phyloP scores from a whole-genome alignment of 148 eudicot genomes.

The Chenopodium suecicum region DNA sequence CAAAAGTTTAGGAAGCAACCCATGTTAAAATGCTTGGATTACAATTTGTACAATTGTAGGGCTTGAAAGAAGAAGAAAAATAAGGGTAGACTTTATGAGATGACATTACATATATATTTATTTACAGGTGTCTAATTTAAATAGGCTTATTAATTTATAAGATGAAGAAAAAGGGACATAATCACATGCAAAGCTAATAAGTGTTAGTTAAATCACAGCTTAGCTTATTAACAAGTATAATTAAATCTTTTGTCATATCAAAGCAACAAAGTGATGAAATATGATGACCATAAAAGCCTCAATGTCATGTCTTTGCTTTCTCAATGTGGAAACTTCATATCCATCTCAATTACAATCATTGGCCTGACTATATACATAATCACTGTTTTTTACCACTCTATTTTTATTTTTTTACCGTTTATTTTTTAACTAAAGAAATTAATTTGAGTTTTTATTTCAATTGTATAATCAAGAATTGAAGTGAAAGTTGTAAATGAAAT shows the following conservation, averaged over 20 bases:
- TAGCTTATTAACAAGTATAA: constrained; percentile 35
- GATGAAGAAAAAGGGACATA: constrained; percentile 48
- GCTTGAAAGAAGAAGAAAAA: not conserved
- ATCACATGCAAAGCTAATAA: constrained; percentile 69
- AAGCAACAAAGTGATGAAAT: constrained; percentile 33
- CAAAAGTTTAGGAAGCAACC: constrained; percentile 27
- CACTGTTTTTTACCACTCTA: not conserved
- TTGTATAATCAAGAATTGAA: not conserved
- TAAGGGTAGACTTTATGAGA: constrained; percentile 25
- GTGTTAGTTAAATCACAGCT: constrained; percentile 51
- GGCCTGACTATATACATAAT: not conserved
- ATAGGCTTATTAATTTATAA: constrained; percentile 28
- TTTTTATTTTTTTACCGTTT: not conserved
- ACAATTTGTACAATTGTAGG: constrained; percentile 4
- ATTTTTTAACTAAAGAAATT: not conserved
- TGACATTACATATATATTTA: constrained; percentile 34
- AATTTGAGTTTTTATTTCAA: too few species aligned
- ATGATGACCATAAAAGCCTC: constrained; percentile 27
- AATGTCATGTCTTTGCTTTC: constrained; percentile 37
- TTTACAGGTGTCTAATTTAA: constrained; percentile 22
- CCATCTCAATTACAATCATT: constrained; percentile 27
- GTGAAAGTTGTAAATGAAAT: too few species aligned
- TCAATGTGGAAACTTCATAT: constrained; percentile 34
- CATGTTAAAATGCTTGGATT: constrained; percentile 29
- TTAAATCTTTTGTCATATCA: constrained; percentile 52